These are phyloP conservation scores for Trametes cingulata DNA, from an alignment of 768 basidiomycete species.

Conservation along the genomic window DNA sequence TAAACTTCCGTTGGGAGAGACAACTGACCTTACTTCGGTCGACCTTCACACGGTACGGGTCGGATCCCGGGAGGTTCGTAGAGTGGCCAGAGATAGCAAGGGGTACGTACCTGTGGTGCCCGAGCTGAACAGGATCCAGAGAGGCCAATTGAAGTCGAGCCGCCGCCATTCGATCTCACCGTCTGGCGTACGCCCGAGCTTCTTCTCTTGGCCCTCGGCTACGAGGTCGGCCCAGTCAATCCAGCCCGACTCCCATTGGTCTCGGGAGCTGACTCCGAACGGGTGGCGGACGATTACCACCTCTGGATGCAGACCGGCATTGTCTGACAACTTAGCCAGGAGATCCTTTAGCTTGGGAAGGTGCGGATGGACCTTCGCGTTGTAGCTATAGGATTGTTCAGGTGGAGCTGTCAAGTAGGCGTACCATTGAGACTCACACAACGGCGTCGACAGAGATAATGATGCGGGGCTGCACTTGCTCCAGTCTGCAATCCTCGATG, in stretches of 20 bases:
- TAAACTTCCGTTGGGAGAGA: constrained; percentile 10
- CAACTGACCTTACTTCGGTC: constrained; percentile 53
- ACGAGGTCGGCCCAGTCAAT: constrained; percentile 56
- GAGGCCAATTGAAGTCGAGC: constrained; percentile 69
- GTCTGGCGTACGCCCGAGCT: constrained; percentile 48
- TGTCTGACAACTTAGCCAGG: constrained; percentile 49
- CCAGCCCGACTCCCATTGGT: constrained; percentile 51
- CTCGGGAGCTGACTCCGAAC: constrained; percentile 32
- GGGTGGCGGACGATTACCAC: constrained; percentile 59
- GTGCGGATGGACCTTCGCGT: constrained; percentile 68
- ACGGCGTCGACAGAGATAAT: constrained; percentile 75
- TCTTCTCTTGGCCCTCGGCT: constrained; percentile 42
- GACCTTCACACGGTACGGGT: constrained; percentile 19
- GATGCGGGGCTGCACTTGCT: constrained; percentile 75
- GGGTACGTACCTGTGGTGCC: constrained; percentile 67
- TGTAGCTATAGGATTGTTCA: constrained; percentile 49
- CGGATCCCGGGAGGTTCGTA: constrained; percentile 9
- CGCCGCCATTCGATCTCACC: constrained; percentile 68
- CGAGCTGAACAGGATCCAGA: constrained; percentile 85
- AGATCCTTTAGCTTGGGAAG: constrained; percentile 62
- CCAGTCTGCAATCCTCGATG: constrained; percentile 46
- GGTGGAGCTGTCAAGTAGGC: not conserved
- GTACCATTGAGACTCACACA: constrained; percentile 46
- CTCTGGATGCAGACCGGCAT: constrained; percentile 41
- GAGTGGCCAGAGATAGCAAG: not conserved